Evolutionary conservation across 1,139 yeast genomes (phyloP), one percentile per base, ranked within the genome.

Genomic region (Nadsonia commutata): DNA sequence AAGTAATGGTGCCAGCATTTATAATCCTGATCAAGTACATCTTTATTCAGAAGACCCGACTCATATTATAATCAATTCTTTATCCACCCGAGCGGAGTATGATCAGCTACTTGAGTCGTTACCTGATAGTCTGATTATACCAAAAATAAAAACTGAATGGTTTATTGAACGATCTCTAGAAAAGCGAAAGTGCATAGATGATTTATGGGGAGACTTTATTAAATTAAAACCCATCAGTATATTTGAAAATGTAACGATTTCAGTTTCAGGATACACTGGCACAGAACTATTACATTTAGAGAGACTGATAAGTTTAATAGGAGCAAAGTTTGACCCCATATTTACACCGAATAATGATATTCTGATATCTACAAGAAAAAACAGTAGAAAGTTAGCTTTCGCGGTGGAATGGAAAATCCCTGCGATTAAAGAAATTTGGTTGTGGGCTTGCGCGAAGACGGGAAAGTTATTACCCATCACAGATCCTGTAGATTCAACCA

Each of bases 241-340:
- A 4, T 58, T 53, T 23, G 42, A 55, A 17, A 59, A 63, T 9
- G 62, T 78, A 49, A 69, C 69, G 40, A 66, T 86, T 1, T 73
- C 83, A 48, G 68, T 83, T 1, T 74, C 93, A 1, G 97, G 97
- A 4, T 88, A 82, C 55, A 71, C 76, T 11, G 96, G 95, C 0
- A 76, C 85, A 17, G 96, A 88, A 57, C 65, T 79, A 22, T 63
- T 84, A 38, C 97, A 88, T 60, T 54, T 84, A 8, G 76, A 73
- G 17, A 80, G 81, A 53, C 65, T 88, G 42, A 65, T 84, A 11
- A 55, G 63, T 33, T 49, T 60, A 51, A 56, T 53, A 39, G 71
- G 61, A 66, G 83, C 57, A 60, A 67, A 43, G 62, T 72, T 48
- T 62, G 71, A 49, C 72, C 72, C 54, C 3, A 66, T 72, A 2